Evolutionary conservation across 2,329 filamentous ascomycete genomes (phyloP).

Genomic region (Penicillium frequentans): DNA sequence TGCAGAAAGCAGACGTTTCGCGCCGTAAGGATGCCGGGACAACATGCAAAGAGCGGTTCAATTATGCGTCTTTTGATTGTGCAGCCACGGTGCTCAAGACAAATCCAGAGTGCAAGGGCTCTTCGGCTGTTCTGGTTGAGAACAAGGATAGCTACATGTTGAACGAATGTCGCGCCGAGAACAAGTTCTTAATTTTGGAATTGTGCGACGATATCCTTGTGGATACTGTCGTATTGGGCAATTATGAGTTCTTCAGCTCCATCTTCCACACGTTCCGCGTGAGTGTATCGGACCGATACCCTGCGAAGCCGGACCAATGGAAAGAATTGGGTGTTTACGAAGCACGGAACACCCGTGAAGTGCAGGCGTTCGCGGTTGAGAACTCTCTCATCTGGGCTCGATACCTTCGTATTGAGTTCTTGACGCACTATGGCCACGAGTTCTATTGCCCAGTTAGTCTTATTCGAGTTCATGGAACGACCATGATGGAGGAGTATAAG

Average conservation of each 20-base stretch:
- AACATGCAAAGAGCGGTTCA: conserved; percentile 96
- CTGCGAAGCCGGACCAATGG: conserved; percentile 90
- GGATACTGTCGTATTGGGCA: conserved; percentile 94
- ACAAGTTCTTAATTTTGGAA: conserved; percentile 94
- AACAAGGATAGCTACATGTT: conserved; percentile 99
- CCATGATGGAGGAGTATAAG: conserved; percentile 92
- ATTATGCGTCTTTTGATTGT: conserved; percentile 96
- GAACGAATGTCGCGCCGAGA: conserved; percentile 79
- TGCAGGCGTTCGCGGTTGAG: conserved; percentile 91
- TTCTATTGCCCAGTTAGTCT: conserved; percentile 94
- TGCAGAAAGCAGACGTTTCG: conserved; percentile 54
- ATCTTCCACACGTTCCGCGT: conserved; percentile 90
- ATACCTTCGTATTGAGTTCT: conserved; percentile 86
- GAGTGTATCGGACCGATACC: conserved; percentile 92
- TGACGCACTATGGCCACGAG: conserved; percentile 93
- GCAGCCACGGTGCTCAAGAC: conserved; percentile 92
- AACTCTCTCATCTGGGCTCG: conserved; percentile 95
- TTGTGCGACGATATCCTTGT: conserved; percentile 84
- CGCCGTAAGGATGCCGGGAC: conserved; percentile 91
- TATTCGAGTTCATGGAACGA: conserved; percentile 85
- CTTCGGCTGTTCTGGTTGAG: conserved; percentile 85
- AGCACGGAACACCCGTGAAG: conserved; percentile 86
- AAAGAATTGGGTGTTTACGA: conserved; percentile 84
- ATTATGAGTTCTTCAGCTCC: conserved; percentile 98
- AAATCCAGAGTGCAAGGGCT: conserved; percentile 80